Base-by-base conservation (phyloP, 1,284 basidiomycete species). In the Ceratobasidium sp. region DNA sequence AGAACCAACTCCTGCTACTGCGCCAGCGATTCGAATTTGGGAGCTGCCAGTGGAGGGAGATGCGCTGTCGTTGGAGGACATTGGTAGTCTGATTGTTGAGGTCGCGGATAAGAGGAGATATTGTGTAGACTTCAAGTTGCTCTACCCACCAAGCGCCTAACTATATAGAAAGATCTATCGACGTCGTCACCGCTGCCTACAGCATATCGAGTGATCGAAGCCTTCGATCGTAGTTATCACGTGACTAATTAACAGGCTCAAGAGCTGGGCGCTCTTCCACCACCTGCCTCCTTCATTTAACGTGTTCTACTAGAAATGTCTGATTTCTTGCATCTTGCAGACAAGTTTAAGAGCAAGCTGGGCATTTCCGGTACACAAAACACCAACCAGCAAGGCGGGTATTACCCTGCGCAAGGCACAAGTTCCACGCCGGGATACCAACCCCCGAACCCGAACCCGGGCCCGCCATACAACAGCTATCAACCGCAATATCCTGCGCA, bases 1-100 rank as follows among this genome's bases (percentile, higher is more conserved):
- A 76, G 88, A 89, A 32, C 88, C 88, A 57, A 88, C 82, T 49
- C 88, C 88, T 41, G 88, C 88, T 54, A 89, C 76, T n/a, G 85
- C 86, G 18, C 88, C 88, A 32, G 86, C 85, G 49, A 89, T 78
- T 73, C 88, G 82, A 57, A 89, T 76, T 66, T 85, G 84, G 44
- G 80, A 79, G 73, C 78, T 78, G 78, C 70, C 78, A 75, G 82
- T 84, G 2, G 58, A n/a, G 32, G 18, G 28, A 18, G 28, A 50
- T n/a, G 32, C 18, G 46, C 32, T 21, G 1, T 69, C 64, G 26
- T 54, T 38, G 46, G 64, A 57, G 21, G 52, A 5, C 64, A 69
- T 69, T 21, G 26, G 11, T 21, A 38, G 18, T 43, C 9, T 43
- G n/a, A n/a, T n/a, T n/a, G 23, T n/a, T 21, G 21, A 16, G 55